These are phyloP conservation scores for Wilcoxina mikolae DNA, from an alignment of 495 filamentous ascomycete species.

Conservation along the genomic window DNA sequence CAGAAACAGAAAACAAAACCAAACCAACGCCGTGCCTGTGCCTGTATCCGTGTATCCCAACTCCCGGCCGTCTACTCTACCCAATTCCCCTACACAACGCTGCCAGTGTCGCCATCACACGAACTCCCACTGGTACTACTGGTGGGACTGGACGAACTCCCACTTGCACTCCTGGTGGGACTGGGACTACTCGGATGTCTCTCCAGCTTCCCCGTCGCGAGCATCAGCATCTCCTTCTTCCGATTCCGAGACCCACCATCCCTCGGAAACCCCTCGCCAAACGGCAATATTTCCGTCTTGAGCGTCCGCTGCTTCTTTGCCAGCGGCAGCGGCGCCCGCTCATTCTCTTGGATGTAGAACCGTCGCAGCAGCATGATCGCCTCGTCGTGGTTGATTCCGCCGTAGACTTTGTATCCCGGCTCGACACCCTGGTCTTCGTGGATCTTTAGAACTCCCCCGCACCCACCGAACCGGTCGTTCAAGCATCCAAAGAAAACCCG, in stretches of 20 bases:
- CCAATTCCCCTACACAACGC: too few species aligned
- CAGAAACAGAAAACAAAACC: too few species aligned
- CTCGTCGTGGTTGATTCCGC: constrained; percentile 72
- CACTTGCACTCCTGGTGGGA: background rate
- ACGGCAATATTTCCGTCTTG: constrained; percentile 38
- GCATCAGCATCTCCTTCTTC: background rate
- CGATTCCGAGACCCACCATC: background rate
- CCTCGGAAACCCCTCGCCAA: constrained; percentile 8
- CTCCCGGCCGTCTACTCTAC: too few species aligned
- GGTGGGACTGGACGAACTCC: too few species aligned
- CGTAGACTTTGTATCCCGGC: constrained; percentile 55
- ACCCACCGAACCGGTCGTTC: constrained; percentile 93
- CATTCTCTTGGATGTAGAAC: constrained; percentile 96
- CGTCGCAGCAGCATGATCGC: constrained; percentile 78
- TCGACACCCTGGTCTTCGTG: constrained; percentile 52
- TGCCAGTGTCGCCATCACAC: too few species aligned
- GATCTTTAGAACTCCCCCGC: constrained; percentile 74
- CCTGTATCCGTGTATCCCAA: too few species aligned
- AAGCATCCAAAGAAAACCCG: constrained; percentile 85
- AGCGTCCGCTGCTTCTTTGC: constrained; percentile 37
- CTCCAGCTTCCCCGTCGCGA: background rate
- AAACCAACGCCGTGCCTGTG: too few species aligned
- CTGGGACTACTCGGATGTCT: too few species aligned
- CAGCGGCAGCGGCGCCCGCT: constrained; percentile 35
- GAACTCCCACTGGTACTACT: too few species aligned